These are phyloP conservation scores for Metahyphopichia silvanorum DNA, from an alignment of 805 yeast species.

Conservation along the genomic window DNA sequence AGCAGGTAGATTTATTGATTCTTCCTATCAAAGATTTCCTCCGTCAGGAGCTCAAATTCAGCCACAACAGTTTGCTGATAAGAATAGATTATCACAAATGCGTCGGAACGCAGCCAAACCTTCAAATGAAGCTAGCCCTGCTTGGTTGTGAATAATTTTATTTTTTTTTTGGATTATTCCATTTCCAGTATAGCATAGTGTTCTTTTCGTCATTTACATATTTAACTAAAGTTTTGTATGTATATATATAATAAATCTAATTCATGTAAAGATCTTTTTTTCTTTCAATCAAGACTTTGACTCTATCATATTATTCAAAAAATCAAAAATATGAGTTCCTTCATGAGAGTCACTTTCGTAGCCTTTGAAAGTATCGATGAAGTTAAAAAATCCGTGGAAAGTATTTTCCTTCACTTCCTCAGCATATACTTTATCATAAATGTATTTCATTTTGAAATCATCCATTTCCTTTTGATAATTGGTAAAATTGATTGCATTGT, in stretches of 20 bases:
- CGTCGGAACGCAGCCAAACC: constrained; percentile 2
- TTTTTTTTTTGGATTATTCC: not conserved
- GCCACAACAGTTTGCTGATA: constrained; percentile 6
- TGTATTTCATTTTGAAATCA: constrained; percentile 79
- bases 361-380: constrained; percentile 73
- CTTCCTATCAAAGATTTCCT: constrained; percentile 5
- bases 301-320: constrained; percentile 39
- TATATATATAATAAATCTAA: constrained; percentile 9
- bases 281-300: constrained; percentile 6
- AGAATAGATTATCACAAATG: not conserved
- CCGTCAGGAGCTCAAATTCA: constrained; percentile 11
- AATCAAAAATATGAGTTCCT: constrained; percentile 62
- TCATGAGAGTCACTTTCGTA: constrained; percentile 32
- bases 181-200: not conserved
- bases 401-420: constrained; percentile 88
- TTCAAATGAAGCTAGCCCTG: constrained; percentile 10
- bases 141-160: constrained; percentile 13
- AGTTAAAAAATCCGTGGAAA: constrained; percentile 86
- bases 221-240: not conserved
- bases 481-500: constrained; percentile 68
- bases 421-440: constrained; percentile 87
- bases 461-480: constrained; percentile 69
- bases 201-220: too few relatives aligned
- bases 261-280: constrained; percentile 14
- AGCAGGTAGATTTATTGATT: constrained; percentile 13